Evolutionary conservation across 306 rosid genomes (phyloP).

Genomic region (Pyrus communis): DNA sequence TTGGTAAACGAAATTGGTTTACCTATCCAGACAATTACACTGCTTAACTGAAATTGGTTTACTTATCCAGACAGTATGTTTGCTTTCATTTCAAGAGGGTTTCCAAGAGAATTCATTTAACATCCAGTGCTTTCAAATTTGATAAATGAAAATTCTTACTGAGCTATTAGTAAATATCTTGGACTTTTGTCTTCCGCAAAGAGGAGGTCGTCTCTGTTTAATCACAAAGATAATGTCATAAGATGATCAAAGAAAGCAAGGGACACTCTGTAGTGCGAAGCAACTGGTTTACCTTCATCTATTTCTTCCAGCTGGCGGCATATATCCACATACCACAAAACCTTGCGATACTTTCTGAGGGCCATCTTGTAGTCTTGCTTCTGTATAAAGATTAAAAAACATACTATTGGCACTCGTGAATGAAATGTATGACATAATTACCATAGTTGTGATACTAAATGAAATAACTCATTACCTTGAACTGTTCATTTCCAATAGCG

Average conservation of each 20-base stretch:
- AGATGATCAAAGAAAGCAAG: neutral
- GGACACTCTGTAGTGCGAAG: neutral
- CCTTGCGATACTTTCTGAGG: constrained; percentile 61
- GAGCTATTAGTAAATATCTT: constrained; percentile 79
- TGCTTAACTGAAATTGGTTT: neutral
- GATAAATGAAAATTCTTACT: constrained; percentile 30
- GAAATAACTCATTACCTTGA: constrained; percentile 35
- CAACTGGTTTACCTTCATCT: constrained; percentile 42
- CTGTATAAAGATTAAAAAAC: constrained; percentile 8
- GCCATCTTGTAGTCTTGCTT: constrained; percentile 79
- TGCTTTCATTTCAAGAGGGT: neutral
- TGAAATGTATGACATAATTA: neutral
- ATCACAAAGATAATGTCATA: neutral
- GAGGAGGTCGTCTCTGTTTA: constrained; percentile 49
- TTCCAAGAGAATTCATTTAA: neutral
- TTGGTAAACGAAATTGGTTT: too few relatives aligned
- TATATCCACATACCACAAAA: constrained; percentile 57
- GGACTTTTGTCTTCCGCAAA: constrained; percentile 63
- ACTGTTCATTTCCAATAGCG: constrained; percentile 55
- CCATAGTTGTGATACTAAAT: neutral
- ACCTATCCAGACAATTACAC: neutral
- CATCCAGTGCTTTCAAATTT: neutral
- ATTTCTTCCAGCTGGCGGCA: constrained; percentile 79
- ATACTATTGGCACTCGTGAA: neutral
- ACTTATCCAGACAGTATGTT: neutral